Conservation (phyloP, 192 early-diverging fungal genomes). For the Rhizoclosmatium sp. region DNA sequence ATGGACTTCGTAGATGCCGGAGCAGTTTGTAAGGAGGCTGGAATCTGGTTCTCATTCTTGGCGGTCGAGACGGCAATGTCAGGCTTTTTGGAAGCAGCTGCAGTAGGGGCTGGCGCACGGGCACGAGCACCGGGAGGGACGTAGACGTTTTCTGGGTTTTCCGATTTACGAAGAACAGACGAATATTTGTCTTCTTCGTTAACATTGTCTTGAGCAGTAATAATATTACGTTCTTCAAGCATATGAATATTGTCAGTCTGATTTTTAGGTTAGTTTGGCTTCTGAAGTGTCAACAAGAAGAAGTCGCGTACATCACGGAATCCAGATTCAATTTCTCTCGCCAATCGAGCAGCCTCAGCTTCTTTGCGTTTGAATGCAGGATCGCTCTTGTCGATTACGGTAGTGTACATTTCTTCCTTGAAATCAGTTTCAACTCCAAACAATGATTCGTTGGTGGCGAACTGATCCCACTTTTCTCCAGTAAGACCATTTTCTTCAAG, state of each 20-base stretch:
- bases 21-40: conserved; percentile 22
- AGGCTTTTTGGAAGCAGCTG: background rate
- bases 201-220: conserved; percentile 57
- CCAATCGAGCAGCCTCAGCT: conserved; percentile 84
- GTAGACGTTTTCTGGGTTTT: conserved; percentile 59
- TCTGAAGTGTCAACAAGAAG: background rate
- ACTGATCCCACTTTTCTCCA: conserved; percentile 89
- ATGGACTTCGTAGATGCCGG: conserved; percentile 19
- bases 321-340: conserved; percentile 86
- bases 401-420: conserved; percentile 96
- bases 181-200: conserved; percentile 94
- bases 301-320: conserved; percentile 17
- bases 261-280: conserved; percentile 1
- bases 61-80: conserved; percentile 16
- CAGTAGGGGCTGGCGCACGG: background rate
- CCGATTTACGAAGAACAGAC: conserved; percentile 71
- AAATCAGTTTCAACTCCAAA: conserved; percentile 98
- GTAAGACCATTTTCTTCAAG: conserved; percentile 27
- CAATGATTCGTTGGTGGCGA: conserved; percentile 88
- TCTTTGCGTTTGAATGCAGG: conserved; percentile 89
- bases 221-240: conserved; percentile 86
- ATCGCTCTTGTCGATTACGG: conserved; percentile 82
- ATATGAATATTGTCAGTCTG: conserved; percentile 82
- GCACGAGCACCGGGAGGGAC: conserved; percentile 78
- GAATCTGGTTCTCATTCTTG: conserved; percentile 4